These are phyloP conservation scores for Actinomucor elegans DNA, from an alignment of 371 early-diverging fungal species.

Conservation along the genomic window DNA sequence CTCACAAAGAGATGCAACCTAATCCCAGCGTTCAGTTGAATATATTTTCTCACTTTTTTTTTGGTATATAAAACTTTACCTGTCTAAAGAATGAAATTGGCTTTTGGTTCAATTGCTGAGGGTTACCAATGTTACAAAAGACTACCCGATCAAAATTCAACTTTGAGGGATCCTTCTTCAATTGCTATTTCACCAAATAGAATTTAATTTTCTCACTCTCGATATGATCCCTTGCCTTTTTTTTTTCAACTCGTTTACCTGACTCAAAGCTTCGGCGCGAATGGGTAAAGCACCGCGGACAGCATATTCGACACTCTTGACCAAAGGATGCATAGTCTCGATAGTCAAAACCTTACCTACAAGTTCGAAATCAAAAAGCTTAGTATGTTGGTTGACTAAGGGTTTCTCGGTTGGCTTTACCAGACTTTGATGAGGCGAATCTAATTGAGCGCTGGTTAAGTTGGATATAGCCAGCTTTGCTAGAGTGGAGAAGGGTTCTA, in stretches of 20 bases:
- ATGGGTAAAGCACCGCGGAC: constrained; percentile 97
- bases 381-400: background rate
- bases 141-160: constrained; percentile 70
- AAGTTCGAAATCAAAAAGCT: background rate
- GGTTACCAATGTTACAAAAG: constrained; percentile 97
- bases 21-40: constrained; percentile 2
- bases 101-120: constrained; percentile 92
- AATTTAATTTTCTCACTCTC: too few relatives aligned
- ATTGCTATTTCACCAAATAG: too few relatives aligned
- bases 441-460: constrained; percentile 6
- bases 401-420: background rate
- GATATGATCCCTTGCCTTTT: too few relatives aligned
- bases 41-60: constrained; percentile 6
- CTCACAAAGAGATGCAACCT: constrained; percentile 87
- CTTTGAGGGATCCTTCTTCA: constrained; percentile 30
- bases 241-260: constrained; percentile 43
- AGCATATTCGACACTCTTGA: constrained; percentile 88
- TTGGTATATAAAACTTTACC: constrained; percentile 43
- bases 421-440: constrained; percentile 7
- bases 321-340: constrained; percentile 72
- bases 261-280: constrained; percentile 84
- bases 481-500: constrained; percentile 15
- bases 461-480: constrained; percentile 1
- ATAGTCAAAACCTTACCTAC: constrained; percentile 37
- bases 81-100: constrained; percentile 98